Evolutionary conservation across 129 eudicot genomes (phyloP).

Genomic region (Oenanthe sinensis): DNA sequence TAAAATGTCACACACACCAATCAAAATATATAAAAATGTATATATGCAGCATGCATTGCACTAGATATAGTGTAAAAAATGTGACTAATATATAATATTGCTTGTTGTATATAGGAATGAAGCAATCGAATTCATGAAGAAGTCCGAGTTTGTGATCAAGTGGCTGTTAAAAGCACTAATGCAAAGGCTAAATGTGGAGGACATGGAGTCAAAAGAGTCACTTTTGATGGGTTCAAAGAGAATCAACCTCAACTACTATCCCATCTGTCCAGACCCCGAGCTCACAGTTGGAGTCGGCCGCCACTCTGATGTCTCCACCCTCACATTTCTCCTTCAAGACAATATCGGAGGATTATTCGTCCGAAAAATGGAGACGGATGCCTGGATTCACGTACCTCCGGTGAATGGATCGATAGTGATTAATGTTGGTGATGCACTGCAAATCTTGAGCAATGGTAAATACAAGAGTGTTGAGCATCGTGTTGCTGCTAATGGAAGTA

Average conservation of each 20-base stretch:
- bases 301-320: neutral
- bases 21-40: too few species aligned
- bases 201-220: neutral
- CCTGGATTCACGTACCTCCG: neutral
- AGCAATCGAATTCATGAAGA: neutral
- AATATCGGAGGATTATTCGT: neutral
- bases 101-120: neutral
- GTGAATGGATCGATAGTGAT: neutral
- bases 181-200: neutral
- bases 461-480: constrained; percentile 5
- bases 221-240: neutral
- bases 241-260: constrained; percentile 1
- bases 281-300: neutral
- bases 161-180: neutral
- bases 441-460: neutral
- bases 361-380: neutral
- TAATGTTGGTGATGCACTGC: neutral
- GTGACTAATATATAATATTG: too few species aligned
- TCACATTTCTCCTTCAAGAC: neutral
- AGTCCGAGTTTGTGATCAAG: neutral
- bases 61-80: too few species aligned
- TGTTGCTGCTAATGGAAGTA: neutral
- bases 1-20: too few species aligned
- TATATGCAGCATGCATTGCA: too few species aligned
- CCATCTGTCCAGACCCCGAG: neutral